phyloP scores from a whole-genome alignment of 1,139 yeast species.

The Pneumocystis canis region DNA sequence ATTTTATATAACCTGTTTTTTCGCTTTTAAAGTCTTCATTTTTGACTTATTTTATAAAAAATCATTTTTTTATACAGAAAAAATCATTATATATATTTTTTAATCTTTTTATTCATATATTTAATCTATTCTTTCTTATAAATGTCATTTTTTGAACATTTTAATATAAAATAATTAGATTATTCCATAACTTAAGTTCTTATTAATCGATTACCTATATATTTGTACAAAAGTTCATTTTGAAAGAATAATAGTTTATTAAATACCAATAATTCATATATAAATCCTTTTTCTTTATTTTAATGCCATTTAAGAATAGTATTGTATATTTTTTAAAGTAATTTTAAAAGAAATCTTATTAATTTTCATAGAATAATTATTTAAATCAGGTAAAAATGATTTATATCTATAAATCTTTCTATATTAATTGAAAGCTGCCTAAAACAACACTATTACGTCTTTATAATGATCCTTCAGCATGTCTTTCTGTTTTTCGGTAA shows the following conservation, averaged over 20 bases:
- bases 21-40: no score
- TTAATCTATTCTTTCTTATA: no score
- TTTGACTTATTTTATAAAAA: no score
- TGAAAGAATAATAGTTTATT: not conserved
- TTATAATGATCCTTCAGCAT: constrained; percentile 76
- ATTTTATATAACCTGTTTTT: no score
- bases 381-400: not conserved
- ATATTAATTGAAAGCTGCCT: constrained; percentile 37
- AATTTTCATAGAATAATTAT: not conserved
- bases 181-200: no score
- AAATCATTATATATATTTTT: no score
- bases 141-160: no score
- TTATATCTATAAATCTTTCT: not conserved
- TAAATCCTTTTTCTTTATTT: not conserved
- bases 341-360: not conserved
- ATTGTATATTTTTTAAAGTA: not conserved
- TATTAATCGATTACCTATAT: no score
- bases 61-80: no score
- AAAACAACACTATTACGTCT: constrained; percentile 66
- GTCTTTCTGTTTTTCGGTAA: constrained; percentile 47
- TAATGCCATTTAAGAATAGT: not conserved
- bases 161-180: no score
- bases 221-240: not conserved
- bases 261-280: not conserved
- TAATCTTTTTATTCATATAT: no score